phyloP scores from a whole-genome alignment of 179 eudicot species.

The Kewa caespitosa region DNA sequence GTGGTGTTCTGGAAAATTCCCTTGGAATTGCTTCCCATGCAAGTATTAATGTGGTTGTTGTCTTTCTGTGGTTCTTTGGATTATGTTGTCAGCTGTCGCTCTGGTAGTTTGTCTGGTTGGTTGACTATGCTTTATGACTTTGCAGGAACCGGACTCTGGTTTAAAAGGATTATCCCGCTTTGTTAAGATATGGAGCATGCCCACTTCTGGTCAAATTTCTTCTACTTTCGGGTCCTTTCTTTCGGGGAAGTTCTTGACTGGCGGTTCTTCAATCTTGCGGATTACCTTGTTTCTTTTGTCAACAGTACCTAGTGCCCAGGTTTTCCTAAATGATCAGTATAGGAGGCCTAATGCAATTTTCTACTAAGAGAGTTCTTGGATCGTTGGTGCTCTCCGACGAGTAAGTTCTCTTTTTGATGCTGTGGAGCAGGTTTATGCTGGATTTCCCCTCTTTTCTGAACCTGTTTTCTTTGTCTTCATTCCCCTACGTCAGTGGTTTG shows the following conservation, averaged over 20 bases:
- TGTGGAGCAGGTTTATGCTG: conserved; percentile 4
- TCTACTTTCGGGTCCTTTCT: conserved; percentile 49
- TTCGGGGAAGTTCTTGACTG: conserved; percentile 83
- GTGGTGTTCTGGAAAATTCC: no score
- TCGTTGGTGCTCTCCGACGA: conserved; percentile 56
- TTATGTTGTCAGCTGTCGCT: no score
- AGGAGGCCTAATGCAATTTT: conserved; percentile 64
- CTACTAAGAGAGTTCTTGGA: conserved; percentile 54
- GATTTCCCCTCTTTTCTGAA: conserved; percentile 6
- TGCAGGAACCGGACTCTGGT: conserved; percentile 48
- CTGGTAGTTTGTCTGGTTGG: no score
- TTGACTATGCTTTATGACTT: conserved; percentile 29
- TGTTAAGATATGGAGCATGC: conserved; percentile 76
- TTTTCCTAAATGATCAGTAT: conserved; percentile 47
- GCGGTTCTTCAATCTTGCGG: conserved; percentile 83
- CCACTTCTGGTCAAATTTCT: conserved; percentile 60
- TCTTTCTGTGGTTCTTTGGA: no score
- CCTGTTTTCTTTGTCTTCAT: conserved; percentile 11
- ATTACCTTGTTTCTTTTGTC: conserved; percentile 76
- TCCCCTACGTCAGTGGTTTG: conserved; percentile 35
- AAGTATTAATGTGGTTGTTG: no score
- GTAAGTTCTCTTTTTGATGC: conserved; percentile 42
- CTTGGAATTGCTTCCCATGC: no score
- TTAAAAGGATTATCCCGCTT: conserved; percentile 36
- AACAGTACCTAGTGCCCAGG: conserved; percentile 82